Conservation (phyloP, 1,284 basidiomycete genomes). For the Somion occarium region DNA sequence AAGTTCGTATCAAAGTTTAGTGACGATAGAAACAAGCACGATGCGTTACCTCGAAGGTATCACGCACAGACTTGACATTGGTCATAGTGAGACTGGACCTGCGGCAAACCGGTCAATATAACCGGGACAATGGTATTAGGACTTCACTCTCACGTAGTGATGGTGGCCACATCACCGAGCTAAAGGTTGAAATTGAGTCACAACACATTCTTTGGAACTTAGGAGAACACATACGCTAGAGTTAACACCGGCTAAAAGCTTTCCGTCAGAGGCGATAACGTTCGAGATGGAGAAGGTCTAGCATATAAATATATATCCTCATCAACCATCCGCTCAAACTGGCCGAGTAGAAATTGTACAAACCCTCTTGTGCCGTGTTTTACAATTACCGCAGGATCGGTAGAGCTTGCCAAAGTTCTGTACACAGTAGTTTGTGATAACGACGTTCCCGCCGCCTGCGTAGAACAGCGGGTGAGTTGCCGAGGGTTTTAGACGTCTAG, state of each 20-base stretch:
- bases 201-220: not conserved
- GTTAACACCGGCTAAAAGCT: conserved; percentile 28
- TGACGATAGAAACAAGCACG: not conserved
- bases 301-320: conserved; percentile 24
- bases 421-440: conserved; percentile 35
- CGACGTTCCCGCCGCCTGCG: conserved; percentile 26
- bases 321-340: not conserved
- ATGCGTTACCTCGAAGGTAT: conserved; percentile 2
- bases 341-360: conserved; percentile 12
- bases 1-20: not conserved
- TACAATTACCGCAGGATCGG: conserved; percentile 28
- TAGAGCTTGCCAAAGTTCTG: conserved; percentile 35
- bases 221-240: conserved; percentile 19
- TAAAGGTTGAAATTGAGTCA: not conserved
- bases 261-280: conserved; percentile 31
- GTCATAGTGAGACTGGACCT: not conserved
- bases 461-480: not conserved
- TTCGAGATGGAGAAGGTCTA: conserved; percentile 14
- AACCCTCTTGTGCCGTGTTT: conserved; percentile 20
- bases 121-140: not conserved
- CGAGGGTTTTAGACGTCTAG: not conserved
- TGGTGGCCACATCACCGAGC: conserved; percentile 4
- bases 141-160: not conserved
- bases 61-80: conserved; percentile 1
- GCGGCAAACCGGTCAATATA: not conserved